Conservation (phyloP, 73 alveolate species). For the Paramecium octaurelia region DNA sequence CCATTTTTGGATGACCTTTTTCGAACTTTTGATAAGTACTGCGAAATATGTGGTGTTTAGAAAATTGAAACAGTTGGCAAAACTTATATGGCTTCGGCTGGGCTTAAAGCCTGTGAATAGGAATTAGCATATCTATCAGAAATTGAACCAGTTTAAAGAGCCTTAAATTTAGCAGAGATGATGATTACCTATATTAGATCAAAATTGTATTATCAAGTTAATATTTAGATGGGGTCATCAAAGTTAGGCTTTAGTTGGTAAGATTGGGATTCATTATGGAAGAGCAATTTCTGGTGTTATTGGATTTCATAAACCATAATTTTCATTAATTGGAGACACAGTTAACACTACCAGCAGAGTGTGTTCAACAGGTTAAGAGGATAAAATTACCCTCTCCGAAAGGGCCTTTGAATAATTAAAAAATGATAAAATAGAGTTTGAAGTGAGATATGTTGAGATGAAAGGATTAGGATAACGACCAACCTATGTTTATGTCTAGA, state of each 20-base stretch:
- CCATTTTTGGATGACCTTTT: slow-evolving; percentile 33
- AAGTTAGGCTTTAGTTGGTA: background rate
- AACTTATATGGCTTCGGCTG: slow-evolving; percentile 61
- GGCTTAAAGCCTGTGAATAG: slow-evolving; percentile 45
- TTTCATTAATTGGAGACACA: slow-evolving; percentile 55
- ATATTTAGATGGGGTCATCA: background rate
- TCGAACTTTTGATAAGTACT: slow-evolving; percentile 39
- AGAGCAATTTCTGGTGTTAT: slow-evolving; percentile 60
- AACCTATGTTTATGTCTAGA: background rate
- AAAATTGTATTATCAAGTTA: background rate
- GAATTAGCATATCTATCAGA: slow-evolving; percentile 14
- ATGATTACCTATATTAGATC: background rate
- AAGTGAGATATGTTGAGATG: background rate
- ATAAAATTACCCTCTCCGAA: slow-evolving; percentile 48
- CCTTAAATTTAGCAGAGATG: slow-evolving; percentile 22
- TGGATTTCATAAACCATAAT: slow-evolving; percentile 57
- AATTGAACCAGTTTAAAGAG: slow-evolving; percentile 55
- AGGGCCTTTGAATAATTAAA: slow-evolving; percentile 41
- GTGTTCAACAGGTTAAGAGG: slow-evolving; percentile 54
- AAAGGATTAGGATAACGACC: slow-evolving; percentile 35
- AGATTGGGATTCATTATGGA: slow-evolving; percentile 56
- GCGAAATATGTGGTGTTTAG: slow-evolving; percentile 45
- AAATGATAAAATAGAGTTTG: slow-evolving; percentile 3
- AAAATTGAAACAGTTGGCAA: slow-evolving; percentile 61
- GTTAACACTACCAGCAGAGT: slow-evolving; percentile 60